Evolutionary conservation across 1,139 yeast species (phyloP).

Genomic region (Komagataea norvegica): DNA sequence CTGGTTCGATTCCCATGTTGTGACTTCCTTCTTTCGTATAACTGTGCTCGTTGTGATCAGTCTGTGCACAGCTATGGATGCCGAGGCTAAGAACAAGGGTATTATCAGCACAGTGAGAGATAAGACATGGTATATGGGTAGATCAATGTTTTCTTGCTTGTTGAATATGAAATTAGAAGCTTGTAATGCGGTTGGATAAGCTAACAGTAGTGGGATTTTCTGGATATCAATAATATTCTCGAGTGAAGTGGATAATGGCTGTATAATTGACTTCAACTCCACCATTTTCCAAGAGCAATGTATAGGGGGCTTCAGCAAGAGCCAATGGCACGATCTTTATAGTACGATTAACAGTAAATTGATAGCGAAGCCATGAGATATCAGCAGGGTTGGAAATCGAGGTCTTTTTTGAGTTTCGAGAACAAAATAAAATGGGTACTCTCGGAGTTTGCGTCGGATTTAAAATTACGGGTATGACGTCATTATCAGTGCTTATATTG

Average conservation of each 20-base stretch:
- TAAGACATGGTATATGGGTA: conserved; percentile 1
- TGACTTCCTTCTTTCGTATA: conserved; percentile 4
- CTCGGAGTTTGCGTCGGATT: not conserved
- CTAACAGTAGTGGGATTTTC: conserved; percentile 32
- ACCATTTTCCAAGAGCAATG: too few species aligned
- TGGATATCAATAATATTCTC: conserved; percentile 23
- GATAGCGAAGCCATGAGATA: too few species aligned
- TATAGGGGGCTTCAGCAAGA: too few species aligned
- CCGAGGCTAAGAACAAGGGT: conserved; percentile 28
- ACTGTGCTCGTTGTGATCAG: conserved; percentile 8
- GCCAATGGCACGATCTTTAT: too few species aligned
- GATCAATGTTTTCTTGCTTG: conserved; percentile 6
- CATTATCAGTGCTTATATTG: too few species aligned
- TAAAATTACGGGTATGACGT: not conserved
- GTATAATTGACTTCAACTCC: too few species aligned
- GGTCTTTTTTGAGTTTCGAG: too few species aligned
- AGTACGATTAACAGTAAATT: too few species aligned
- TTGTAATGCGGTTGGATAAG: conserved; percentile 34
- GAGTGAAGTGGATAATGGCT: not conserved
- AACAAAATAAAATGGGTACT: too few species aligned
- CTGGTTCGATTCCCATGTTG: conserved; percentile 5
- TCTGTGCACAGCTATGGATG: conserved; percentile 13
- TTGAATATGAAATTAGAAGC: conserved; percentile 29
- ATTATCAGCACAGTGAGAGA: conserved; percentile 19
- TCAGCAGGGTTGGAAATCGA: too few species aligned